Percentiles rank a stretch among this genome's conserved stretches.
Conservation (phyloP, 768 basidiomycete species). For the Boletales sp. region DNA sequence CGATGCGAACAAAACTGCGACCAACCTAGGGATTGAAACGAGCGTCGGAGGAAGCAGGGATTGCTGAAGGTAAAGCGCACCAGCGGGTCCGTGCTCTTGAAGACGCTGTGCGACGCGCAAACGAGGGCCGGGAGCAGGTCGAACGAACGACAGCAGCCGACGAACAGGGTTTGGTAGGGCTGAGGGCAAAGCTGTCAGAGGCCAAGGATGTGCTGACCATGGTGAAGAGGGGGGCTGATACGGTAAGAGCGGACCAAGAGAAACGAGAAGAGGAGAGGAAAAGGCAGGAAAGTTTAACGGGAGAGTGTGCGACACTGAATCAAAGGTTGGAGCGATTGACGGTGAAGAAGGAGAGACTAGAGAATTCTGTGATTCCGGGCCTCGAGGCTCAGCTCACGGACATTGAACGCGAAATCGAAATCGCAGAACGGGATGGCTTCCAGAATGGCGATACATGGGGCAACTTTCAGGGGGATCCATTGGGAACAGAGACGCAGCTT, state of each 20-base stretch:
- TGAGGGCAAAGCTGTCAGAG: slow-evolving; percentile 40
- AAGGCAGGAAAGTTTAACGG: slow-evolving; percentile 50
- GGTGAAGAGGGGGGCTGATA: slow-evolving; percentile 44
- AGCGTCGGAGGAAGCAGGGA: slow-evolving; percentile 73
- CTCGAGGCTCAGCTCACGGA: slow-evolving; percentile 64
- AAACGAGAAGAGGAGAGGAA: slow-evolving; percentile 49
- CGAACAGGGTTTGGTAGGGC: slow-evolving; percentile 37
- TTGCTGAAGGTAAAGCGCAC: slow-evolving; percentile 72
- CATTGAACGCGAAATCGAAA: slow-evolving; percentile 58
- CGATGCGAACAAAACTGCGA: slow-evolving; percentile 81
- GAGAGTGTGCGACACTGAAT: slow-evolving; percentile 52
- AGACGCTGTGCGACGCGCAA: slow-evolving; percentile 81
- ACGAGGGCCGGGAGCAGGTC: slow-evolving; percentile 47
- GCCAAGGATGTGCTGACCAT: slow-evolving; percentile 38
- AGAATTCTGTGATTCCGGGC: slow-evolving; percentile 53
- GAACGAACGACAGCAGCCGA: slow-evolving; percentile 38
- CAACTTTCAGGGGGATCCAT: slow-evolving; percentile 8
- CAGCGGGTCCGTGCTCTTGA: slow-evolving; percentile 88
- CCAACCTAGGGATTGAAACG: slow-evolving; percentile 72
- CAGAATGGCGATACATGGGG: slow-evolving; percentile 19
- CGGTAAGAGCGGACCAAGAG: slow-evolving; percentile 42
- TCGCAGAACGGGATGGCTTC: slow-evolving; percentile 24
- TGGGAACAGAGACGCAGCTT: slow-evolving; percentile 18
- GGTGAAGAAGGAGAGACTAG: slow-evolving; percentile 64
- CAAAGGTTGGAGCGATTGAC: slow-evolving; percentile 67